Evolutionary conservation across 345 rosid species (phyloP), one percentile per base, ranked within the genome.

Genomic region (Turritis glabra): DNA sequence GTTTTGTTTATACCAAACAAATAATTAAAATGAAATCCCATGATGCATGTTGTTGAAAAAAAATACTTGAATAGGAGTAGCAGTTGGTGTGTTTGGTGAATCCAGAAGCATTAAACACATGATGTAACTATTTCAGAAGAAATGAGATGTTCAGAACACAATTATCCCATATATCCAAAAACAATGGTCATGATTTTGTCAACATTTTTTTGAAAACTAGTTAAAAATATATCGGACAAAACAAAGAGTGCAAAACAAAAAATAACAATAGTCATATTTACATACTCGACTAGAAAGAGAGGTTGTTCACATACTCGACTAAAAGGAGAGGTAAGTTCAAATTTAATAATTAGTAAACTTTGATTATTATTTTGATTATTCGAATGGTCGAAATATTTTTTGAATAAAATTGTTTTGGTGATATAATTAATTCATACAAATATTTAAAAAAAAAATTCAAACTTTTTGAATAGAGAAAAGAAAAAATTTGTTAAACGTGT

Each of bases 71-170:
- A 21, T 15, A 41, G 8, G 46, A 59, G 30, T 69, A 19, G 32
- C 64, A 46, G 33, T 69, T 57, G 54, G 65, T 44, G 60, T 21
- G 23, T 44, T 58, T 47, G 74, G 57, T 70, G 37, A 46, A 46
- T 70, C 37, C 26, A 3, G 17, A 32, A 70, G 66, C 66, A 58
- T 35, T 32, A 8, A 44, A n/a, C 66, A 10, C 25, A 33, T n/a
- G 57, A 46, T 57, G 33, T 30, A 14, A 47, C 9, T 43, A 22
- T 63, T 63, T 18, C 14, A 57, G 2, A n/a, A 30, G 22, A 69
- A 43, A 29, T 21, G 22, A 30, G 6, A 25, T 25, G 35, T 43
- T 25, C 14, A 15, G 5, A 25, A 63, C 53, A 25, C 52, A 41
- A 10, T 10, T 69, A 47, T 47, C 48, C 8, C 35, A 30, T 14